phyloP scores from a whole-genome alignment of 2,329 filamentous ascomycete genomes.

The Aspergillus vadensis region DNA sequence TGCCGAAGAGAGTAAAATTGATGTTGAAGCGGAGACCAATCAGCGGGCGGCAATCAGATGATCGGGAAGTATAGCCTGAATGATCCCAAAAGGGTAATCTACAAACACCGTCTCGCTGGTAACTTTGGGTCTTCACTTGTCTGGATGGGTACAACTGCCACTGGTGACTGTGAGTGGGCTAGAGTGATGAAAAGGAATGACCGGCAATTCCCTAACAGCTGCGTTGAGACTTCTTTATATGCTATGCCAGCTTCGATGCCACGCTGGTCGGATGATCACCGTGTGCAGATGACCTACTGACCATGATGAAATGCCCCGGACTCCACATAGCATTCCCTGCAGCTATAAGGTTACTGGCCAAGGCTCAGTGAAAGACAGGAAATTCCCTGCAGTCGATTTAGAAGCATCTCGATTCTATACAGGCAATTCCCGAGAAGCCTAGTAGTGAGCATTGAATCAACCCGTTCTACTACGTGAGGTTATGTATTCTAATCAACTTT shows the following conservation, averaged over 20 bases:
- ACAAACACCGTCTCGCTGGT: neutral
- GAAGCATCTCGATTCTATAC: too few species aligned
- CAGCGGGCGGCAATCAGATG: slow-evolving; percentile 1
- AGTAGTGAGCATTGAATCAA: too few species aligned
- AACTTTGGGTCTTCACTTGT: neutral
- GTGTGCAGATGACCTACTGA: neutral
- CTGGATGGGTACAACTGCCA: too few species aligned
- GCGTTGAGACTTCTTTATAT: neutral
- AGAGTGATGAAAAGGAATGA: fast-evolving
- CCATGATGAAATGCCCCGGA: neutral
- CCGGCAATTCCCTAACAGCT: neutral
- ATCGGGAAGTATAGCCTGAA: slow-evolving; percentile 1
- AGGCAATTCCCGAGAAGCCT: too few species aligned
- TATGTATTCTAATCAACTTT: too few species aligned
- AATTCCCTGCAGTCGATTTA: too few species aligned
- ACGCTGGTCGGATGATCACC: neutral
- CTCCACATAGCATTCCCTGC: too few species aligned
- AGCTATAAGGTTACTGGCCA: too few species aligned
- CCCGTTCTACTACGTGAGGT: too few species aligned
- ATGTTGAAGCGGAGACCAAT: neutral
- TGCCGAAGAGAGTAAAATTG: slow-evolving; percentile 2
- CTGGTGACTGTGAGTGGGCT: neutral
- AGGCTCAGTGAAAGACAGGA: too few species aligned
- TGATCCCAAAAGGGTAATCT: neutral
- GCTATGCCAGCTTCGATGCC: neutral